Base-by-base conservation (phyloP, 306 rosid species). In the Mucuna pruriens region DNA sequence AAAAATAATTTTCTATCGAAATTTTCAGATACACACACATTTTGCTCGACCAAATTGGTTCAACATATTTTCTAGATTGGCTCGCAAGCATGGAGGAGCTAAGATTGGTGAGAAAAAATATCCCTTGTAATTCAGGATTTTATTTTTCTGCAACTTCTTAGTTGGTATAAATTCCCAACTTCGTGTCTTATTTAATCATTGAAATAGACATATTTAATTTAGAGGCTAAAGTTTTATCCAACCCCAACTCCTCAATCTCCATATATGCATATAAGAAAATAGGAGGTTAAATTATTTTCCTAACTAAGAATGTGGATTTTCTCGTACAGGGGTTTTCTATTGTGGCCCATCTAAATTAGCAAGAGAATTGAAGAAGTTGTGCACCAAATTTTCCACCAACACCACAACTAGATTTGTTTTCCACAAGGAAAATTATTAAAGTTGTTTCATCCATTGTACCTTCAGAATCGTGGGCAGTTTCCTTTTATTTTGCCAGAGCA, bases 311-410 rank as follows among this genome's bases (percentile, higher is more conserved):
- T 64, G 29, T 70, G 70, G 54, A 36, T 77, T 88, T 78, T 61
- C 67, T 78, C 13, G 12, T 63, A 40, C 89, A 94, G 97, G 98
- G 72, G 94, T 94, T 74, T 94, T 94, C 90, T 91, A 91, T 33
- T 91, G 98, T 73, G 97, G 98, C 11, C 87, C 98, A 72, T 86
- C 97, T 31, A 85, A 86, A 46, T 85, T 85, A 29, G 94, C 92
- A 76, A 79, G 84, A 77, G 94, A 91, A 38, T 75, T 91, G 84
- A 85, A 89, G 89, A 72, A 67, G 26, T 61, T 89, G 31, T 92
- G 97, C 86, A 94, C 92, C 93, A 87, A 88, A 76, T 86, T 89
- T 87, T 94, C 98, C 78, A 86, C 90, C 88, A 90, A 89, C 86
- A 91, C 94, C 80, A 84, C 94, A 20, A 89, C 92, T 13, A 88